phyloP scores from a whole-genome alignment of 164 flowering plant genomes.

The Piper betle region DNA sequence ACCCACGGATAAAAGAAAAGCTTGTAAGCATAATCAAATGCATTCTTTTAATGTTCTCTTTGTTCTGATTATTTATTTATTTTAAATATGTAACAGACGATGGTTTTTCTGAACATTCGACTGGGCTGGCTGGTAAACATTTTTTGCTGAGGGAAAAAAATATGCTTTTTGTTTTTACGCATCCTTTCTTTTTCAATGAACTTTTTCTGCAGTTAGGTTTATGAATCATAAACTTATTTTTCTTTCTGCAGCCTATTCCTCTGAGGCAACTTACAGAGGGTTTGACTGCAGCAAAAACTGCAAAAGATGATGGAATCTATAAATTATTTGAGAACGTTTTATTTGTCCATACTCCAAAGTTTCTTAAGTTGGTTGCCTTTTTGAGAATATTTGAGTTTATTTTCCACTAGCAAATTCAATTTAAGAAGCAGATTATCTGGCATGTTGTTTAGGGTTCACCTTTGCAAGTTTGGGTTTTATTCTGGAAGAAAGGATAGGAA shows the following conservation, averaged over 20 bases:
- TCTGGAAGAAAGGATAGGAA: no score
- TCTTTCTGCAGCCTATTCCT: constrained; percentile 57
- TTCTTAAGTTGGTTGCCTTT: no score
- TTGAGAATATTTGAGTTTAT: neutral
- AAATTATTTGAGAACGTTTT: constrained; percentile 72
- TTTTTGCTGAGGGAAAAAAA: neutral
- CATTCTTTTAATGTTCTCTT: neutral
- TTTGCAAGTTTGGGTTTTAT: no score
- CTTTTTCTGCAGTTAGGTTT: neutral
- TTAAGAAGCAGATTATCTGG: neutral
- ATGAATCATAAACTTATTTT: constrained; percentile 6
- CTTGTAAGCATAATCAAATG: constrained; percentile 39
- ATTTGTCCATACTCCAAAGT: constrained; percentile 73
- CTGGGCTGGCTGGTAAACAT: constrained; percentile 75
- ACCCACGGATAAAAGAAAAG: constrained; percentile 82
- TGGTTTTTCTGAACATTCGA: constrained; percentile 83
- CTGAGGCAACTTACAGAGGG: constrained; percentile 82
- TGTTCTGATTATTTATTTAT: neutral
- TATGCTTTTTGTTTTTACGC: neutral
- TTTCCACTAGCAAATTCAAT: neutral
- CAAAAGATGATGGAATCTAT: constrained; percentile 46
- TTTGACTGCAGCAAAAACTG: constrained; percentile 47
- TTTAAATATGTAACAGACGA: constrained; percentile 40
- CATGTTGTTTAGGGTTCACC: no score
- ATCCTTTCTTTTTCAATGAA: neutral